Evolutionary conservation across 2,329 filamentous ascomycete genomes (phyloP).

Genomic region (Aureobasidium sp.): DNA sequence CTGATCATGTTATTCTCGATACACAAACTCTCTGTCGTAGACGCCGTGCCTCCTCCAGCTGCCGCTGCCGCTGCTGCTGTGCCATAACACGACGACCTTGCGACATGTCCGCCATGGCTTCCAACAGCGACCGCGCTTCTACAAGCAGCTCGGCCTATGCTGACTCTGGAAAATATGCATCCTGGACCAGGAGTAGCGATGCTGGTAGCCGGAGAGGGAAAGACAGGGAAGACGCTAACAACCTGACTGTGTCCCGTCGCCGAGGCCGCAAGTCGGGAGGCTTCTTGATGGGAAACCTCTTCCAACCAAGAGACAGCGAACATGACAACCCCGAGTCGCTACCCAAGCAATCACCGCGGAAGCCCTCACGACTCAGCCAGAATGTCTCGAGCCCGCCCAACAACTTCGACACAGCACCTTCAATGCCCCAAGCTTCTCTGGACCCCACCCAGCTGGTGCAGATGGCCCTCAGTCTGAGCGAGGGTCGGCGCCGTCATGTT

Average conservation of each 20-base stretch:
- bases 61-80: neutral
- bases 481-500: conserved; percentile 62
- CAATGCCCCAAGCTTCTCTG: conserved; percentile 47
- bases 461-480: conserved; percentile 82
- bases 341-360: neutral
- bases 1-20: conserved; percentile 5
- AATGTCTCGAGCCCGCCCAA: neutral
- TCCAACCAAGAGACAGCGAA: neutral
- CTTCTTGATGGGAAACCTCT: conserved; percentile 11
- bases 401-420: conserved; percentile 12
- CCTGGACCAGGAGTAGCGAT: conserved; percentile 8
- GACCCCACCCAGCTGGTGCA: conserved; percentile 88
- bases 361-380: neutral
- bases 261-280: conserved; percentile 7
- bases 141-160: neutral
- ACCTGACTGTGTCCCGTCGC: conserved; percentile 1
- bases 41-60: neutral
- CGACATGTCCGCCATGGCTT: neutral
- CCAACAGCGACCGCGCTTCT: conserved; percentile 13
- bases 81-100: neutral
- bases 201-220: neutral
- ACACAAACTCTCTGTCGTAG: neutral
- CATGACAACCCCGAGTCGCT: neutral
- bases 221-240: conserved; percentile 14
- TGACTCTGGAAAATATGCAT: conserved; percentile 5